Percentiles rank a stretch among this genome's conserved stretches.
These are phyloP conservation scores for Friedmanniomyces endolithicus DNA, from an alignment of 495 filamentous ascomycete genomes.

Conservation along the genomic window DNA sequence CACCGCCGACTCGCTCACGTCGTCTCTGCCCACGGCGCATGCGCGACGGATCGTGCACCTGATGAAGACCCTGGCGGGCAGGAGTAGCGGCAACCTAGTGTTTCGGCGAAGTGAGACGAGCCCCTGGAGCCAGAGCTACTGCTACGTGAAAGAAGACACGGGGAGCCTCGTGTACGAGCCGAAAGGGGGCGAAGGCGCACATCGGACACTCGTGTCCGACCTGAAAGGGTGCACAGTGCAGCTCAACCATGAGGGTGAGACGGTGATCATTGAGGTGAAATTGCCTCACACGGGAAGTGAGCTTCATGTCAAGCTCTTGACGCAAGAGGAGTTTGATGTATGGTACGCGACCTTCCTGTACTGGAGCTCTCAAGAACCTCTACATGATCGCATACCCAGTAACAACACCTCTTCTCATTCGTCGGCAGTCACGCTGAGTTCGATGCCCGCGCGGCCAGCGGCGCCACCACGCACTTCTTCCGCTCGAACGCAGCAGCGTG, in stretches of 20 bases:
- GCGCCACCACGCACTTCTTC: conserved; percentile 14
- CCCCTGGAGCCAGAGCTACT: conserved; percentile 49
- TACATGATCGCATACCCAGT: not conserved
- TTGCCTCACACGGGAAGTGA: conserved; percentile 55
- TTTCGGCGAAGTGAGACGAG: conserved; percentile 44
- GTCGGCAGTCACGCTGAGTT: not conserved
- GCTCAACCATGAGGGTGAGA: conserved; percentile 44
- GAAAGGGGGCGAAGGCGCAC: conserved; percentile 43
- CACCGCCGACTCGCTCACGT: conserved; percentile 27
- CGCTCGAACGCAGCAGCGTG: not conserved
- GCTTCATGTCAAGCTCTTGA: conserved; percentile 62
- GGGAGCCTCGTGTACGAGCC: conserved; percentile 54
- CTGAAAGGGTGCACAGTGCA: conserved; percentile 76
- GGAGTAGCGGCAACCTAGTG: conserved; percentile 58
- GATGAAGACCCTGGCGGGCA: conserved; percentile 55
- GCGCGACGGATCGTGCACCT: conserved; percentile 51
- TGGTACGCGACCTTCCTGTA: conserved; percentile 90
- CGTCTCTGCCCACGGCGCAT: conserved; percentile 47
- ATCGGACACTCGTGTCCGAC: conserved; percentile 59
- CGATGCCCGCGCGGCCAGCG: conserved; percentile 1
- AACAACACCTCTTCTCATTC: not conserved
- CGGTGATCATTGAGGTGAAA: conserved; percentile 69
- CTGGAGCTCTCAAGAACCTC: conserved; percentile 72
- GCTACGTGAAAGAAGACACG: conserved; percentile 54
- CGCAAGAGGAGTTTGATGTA: conserved; percentile 64